Conservation (phyloP, 768 basidiomycete genomes). For the Serendipita sp. region DNA sequence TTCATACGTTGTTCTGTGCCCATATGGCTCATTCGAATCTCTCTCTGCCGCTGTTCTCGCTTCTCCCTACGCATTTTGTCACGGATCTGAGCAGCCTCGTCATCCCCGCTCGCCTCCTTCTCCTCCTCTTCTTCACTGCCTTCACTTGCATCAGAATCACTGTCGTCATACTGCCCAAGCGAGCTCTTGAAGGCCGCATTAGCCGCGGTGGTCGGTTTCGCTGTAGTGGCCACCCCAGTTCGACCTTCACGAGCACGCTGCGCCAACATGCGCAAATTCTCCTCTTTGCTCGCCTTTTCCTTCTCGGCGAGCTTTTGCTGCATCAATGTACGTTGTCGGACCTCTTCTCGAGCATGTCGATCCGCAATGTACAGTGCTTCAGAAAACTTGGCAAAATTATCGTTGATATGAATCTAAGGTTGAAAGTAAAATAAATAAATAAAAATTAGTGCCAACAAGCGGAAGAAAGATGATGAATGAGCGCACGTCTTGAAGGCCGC, state of each 20-base stretch:
- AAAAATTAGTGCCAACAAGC: background rate
- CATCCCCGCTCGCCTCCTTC: conserved; percentile 32
- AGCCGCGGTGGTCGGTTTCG: conserved; percentile 42
- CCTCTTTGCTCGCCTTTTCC: conserved; percentile 93
- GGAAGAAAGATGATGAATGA: background rate
- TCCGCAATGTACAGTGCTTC: conserved; percentile 92
- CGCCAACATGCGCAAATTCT: conserved; percentile 82
- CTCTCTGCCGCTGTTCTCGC: conserved; percentile 83
- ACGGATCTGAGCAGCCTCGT: conserved; percentile 70
- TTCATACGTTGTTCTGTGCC: conserved; percentile 92
- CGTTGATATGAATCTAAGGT: conserved; percentile 84
- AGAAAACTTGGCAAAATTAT: conserved; percentile 97
- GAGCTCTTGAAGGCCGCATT: conserved; percentile 59
- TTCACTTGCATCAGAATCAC: conserved; percentile 40
- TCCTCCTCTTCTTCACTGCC: conserved; percentile 32
- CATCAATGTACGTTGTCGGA: conserved; percentile 89
- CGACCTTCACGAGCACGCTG: conserved; percentile 94
- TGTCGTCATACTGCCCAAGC: conserved; percentile 75
- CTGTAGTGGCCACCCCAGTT: conserved; percentile 41
- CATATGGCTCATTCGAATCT: conserved; percentile 99
- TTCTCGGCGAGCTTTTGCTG: conserved; percentile 98
- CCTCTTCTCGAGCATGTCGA: conserved; percentile 94
- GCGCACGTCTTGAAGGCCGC: conserved; percentile 91
- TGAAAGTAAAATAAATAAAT: background rate
- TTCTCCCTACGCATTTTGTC: conserved; percentile 88